A percentile compares a stretch with the other conserved stretches of the same genome.
Evolutionary conservation across 2,329 filamentous ascomycete genomes (phyloP).

Genomic region (Penicillium aurantiogriseum): DNA sequence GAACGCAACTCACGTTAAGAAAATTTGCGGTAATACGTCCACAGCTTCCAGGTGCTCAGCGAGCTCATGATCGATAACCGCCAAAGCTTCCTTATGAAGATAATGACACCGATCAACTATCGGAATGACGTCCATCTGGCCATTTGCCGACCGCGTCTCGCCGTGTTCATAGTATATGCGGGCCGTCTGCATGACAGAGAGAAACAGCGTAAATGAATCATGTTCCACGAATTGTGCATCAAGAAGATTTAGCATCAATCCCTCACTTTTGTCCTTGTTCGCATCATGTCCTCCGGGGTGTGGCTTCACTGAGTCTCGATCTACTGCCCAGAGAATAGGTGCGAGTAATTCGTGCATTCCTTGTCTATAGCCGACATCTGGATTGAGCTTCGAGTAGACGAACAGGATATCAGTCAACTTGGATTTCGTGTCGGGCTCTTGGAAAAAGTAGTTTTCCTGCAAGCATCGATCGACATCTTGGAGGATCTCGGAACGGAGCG

Average conservation of each 20-base stretch:
- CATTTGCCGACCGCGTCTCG: slow-evolving; percentile 44
- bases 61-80: slow-evolving; percentile 77
- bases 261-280: slow-evolving; percentile 40
- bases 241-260: slow-evolving; percentile 63
- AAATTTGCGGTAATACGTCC: slow-evolving; percentile 93
- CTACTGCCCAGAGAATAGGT: slow-evolving; percentile 79
- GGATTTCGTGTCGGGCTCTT: slow-evolving; percentile 71
- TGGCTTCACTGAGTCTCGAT: slow-evolving; percentile 72
- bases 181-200: slow-evolving; percentile 80
- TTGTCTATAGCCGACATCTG: slow-evolving; percentile 86
- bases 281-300: slow-evolving; percentile 23
- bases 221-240: slow-evolving; percentile 78
- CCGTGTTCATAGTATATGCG: slow-evolving; percentile 82
- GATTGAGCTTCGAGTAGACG: slow-evolving; percentile 90
- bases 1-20: slow-evolving; percentile 68
- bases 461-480: slow-evolving; percentile 91
- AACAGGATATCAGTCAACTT: slow-evolving; percentile 89
- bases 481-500: slow-evolving; percentile 79
- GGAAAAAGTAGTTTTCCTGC: slow-evolving; percentile 88
- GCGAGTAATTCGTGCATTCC: slow-evolving; percentile 97
- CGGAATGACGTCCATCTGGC: slow-evolving; percentile 55
- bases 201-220: slow-evolving; percentile 84
- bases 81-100: slow-evolving; percentile 80
- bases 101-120: slow-evolving; percentile 84
- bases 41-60: slow-evolving; percentile 76